Conservation (phyloP, 225 moss, liverwort and hornwort species). For the Pleurozium schreberi region DNA sequence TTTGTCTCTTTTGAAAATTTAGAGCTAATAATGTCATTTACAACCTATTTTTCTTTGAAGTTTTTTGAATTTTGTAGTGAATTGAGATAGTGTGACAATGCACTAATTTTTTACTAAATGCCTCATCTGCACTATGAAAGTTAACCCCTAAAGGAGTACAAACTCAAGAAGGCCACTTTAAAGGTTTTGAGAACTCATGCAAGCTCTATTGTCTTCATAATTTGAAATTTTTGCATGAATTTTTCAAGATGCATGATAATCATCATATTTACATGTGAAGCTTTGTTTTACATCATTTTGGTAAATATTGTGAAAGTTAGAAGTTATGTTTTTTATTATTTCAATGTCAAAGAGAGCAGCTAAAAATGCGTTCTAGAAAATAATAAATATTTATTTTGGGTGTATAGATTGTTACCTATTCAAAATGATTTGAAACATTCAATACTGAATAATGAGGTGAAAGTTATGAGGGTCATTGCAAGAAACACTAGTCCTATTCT, state of each 20-base stretch:
- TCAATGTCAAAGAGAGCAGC: rapidly evolving
- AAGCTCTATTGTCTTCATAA: background rate
- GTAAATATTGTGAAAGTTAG: background rate
- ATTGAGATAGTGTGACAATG: background rate
- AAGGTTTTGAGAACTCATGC: rapidly evolving
- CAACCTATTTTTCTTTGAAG: background rate
- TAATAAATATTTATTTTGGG: background rate
- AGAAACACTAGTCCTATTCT: no score
- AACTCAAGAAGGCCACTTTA: background rate
- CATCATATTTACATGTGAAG: background rate
- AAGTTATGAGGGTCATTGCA: background rate
- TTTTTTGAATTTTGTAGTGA: background rate
- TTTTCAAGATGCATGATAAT: background rate
- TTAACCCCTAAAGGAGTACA: background rate
- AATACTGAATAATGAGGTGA: background rate
- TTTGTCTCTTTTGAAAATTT: background rate
- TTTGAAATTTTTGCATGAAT: background rate
- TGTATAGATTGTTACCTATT: background rate
- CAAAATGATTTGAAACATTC: background rate
- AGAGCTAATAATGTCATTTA: background rate
- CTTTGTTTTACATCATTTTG: background rate
- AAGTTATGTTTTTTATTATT: background rate
- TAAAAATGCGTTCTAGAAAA: background rate
- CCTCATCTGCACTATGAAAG: background rate
- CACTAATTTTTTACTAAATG: background rate